Conservation (phyloP, 2,329 filamentous ascomycete species). For the Fusarium sp. region DNA sequence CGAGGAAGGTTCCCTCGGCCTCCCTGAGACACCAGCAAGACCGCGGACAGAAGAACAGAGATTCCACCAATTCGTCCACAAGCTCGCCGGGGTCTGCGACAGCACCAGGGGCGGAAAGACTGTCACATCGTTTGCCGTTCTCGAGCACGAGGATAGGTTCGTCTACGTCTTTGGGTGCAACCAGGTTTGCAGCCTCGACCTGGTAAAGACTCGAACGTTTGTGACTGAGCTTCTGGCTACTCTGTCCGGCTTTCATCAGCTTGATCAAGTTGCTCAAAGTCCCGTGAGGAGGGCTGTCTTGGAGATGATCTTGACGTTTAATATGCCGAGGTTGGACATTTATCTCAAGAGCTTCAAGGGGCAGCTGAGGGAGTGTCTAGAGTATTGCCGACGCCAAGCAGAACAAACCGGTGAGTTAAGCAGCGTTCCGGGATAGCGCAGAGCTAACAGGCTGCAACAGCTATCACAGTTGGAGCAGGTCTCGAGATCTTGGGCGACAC, state of each 20-base stretch:
- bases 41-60: conserved; percentile 34
- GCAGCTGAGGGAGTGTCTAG: conserved; percentile 23
- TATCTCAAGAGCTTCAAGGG: conserved; percentile 31
- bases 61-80: conserved; percentile 48
- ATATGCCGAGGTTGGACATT: conserved; percentile 24
- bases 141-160: conserved; percentile 44
- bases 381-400: conserved; percentile 1
- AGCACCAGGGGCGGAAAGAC: conserved; percentile 44
- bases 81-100: conserved; percentile 49
- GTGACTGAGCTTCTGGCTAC: conserved; percentile 23
- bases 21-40: not conserved
- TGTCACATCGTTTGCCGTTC: conserved; percentile 47
- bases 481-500: not conserved
- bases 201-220: conserved; percentile 9
- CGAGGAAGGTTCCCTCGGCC: conserved; percentile 2
- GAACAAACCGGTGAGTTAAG: not conserved
- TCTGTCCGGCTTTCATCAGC: conserved; percentile 2
- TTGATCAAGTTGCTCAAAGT: fast-evolving
- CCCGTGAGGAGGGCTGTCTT: not conserved
- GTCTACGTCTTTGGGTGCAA: conserved; percentile 51
- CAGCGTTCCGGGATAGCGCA: fast-evolving
- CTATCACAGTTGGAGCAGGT: not conserved
- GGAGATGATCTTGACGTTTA: conserved; percentile 37
- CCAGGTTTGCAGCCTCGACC: conserved; percentile 1
- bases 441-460: not conserved